Base-by-base conservation (phyloP, 2,329 filamentous ascomycete species). In the Cladobotryum protrusum region DNA sequence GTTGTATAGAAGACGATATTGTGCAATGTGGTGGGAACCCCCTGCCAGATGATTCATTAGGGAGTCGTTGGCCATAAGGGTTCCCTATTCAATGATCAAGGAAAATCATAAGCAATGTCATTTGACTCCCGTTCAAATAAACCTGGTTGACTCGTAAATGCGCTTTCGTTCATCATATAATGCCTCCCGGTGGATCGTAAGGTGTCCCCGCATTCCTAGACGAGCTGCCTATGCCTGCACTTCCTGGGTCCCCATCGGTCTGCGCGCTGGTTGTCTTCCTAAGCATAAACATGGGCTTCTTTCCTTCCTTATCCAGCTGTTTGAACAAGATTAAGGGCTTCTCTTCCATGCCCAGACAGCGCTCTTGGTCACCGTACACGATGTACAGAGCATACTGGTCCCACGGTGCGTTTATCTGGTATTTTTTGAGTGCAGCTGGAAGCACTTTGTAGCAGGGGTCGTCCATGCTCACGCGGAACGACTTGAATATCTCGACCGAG, bases 221-320 rank as follows among this genome's bases (percentile, higher is more conserved):
- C 6, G 72, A 70, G 19, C 67, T 68, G 29, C 69, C 71, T 20
- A 81, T 63, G 11, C 78, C 78, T 6, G 76, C 78, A 54, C 77
- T 80, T 14, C 78, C 77, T 9, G 76, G 76, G 1, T 72, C 68
- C 41, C 77, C 76, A 45, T 81, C 78, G 19, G 70, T 70, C 46
- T 71, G 71, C 9, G 76, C 76, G 36, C 74, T 76, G 43, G 78
- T 80, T 33, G 78, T 83, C 67, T 83, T 83, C 50, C 93, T 76
- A 50, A 99, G 74, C 93, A 99, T 99, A 64, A 99, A 99, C 93
- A 97, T 97, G 18, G 93, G 93, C 67, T 97, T 99, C 71, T 95
- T 87, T 43, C 93, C 93, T 72, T 97, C 93, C 67, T 91, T 91
- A 65, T 97, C 91, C 50, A 99, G 74, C 66, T 97, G 91, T 72